These are phyloP conservation scores for Sclerotinia glacialis DNA, from an alignment of 2,329 filamentous ascomycete genomes.

Conservation along the genomic window DNA sequence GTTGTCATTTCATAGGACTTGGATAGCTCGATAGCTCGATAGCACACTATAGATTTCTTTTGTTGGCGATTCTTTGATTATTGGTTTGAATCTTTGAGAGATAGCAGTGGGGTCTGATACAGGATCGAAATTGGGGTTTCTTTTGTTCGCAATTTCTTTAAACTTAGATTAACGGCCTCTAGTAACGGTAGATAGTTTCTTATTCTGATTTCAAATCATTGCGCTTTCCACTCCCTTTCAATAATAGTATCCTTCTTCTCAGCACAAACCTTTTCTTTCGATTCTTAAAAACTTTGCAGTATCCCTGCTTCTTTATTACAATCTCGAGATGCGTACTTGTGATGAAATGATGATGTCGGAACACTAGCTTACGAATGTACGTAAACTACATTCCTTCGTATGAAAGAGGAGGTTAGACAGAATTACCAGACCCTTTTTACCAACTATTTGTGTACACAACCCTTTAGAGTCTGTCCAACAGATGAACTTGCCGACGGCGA, in stretches of 20 bases:
- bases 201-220: not conserved
- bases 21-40: not conserved
- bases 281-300: not conserved
- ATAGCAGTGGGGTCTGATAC: no score
- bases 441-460: no score
- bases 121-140: not conserved
- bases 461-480: no score
- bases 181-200: not conserved
- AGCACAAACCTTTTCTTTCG: not conserved
- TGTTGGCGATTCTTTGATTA: not conserved
- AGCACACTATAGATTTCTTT: no score
- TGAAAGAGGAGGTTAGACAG: no score
- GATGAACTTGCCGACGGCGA: not conserved
- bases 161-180: not conserved
- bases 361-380: no score
- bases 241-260: not conserved
- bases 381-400: no score
- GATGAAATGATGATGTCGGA: not conserved
- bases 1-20: not conserved
- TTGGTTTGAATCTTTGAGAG: no score
- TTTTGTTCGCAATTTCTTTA: not conserved
- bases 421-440: no score
- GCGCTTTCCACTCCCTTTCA: not conserved
- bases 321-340: not conserved
- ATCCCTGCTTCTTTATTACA: no score